Evolutionary conservation across 352 stramenopile species (phyloP), one percentile per base, ranked within the genome.

Genomic region (Phytophthora brassicae): DNA sequence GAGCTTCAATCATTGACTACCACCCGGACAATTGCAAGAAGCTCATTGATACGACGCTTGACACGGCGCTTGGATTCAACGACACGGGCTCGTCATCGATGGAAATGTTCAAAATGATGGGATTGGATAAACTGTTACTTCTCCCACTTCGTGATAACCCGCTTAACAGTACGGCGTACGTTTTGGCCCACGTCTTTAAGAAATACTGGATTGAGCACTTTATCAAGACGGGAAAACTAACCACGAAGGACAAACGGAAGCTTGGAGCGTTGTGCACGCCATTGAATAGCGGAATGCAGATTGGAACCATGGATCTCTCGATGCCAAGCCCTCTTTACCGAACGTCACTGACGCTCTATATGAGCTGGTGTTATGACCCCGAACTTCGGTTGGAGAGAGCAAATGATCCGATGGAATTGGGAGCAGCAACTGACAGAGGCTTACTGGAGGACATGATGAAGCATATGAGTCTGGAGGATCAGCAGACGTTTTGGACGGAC

Each of bases 281-380:
- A 7, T 17, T 17, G 4, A 67, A 62, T 45, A 17, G 52, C 13
- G 60, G 51, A 28, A 36, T 67, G 4, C 60, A 67, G 22, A 38
- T 26, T 4, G 60, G 51, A 13, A 31, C 52, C 9, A 57, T 67
- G 24, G 52, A 52, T 16, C 19, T 67, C 0, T 4, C 46, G 5
- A 7, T 65, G 3, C 38, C 56, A 20, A 64, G 42, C 38, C 61
- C 66, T 14, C 56, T 71, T n/a, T 50, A 68, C 50, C 56, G 52
- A 9, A 43, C 45, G 4, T 54, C 61, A 20, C 9, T 46, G 3
- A 64, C 51, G 0, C 17, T 74, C 12, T 50, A 50, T 20, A 59
- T 74, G 60, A 60, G 66, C 36, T 74, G 55, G 51, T 58, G 52
- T 26, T 72, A 68, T 44, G 64, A 72, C 22, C 38, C 45, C 29